Base-by-base conservation (phyloP, 305 asterid genomes). In the Solanum hybrid region DNA sequence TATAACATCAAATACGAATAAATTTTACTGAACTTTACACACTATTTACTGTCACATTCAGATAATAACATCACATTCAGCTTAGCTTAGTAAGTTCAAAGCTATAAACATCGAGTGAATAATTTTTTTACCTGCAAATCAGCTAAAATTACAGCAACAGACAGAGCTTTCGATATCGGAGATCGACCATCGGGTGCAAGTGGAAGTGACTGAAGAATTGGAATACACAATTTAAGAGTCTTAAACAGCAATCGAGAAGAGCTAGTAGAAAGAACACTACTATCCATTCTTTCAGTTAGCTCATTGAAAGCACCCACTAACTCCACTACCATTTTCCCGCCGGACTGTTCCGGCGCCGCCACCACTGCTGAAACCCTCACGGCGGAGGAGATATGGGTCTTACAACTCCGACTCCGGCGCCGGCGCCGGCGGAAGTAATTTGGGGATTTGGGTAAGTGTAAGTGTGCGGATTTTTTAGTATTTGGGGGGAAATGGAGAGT, bases 321-420 rank as follows among this genome's bases (percentile, higher is more conserved):
- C 90, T 97, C 98, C 88, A 95, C 98, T 84, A 96, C 98, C 98
- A 96, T 95, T 94, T 95, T 96, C 68, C 98, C 98, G 22, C 99
- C 99, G 4, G 97, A 94, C 20, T 96, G 97, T 91, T 95, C 97
- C 84, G 92, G 93, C n/a, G 78, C 29, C 33, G 13, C 88, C 88
- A 32, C 88, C 51, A 57, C 11, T 22, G 33, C 29, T 5, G 88
- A 20, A 17, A 51, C 78, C 2, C 33, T 11, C 33, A 22, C 39
- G 5, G 22, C 0, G 20, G 39, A 11, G 41, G 39, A 61, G 7
- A 51, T 84, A 4, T 31, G 7, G 17, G 27, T 13, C 61, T 7
- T 15, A 22, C 22, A 6, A 26, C 33, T 39, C 34, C 68, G 68
- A 65, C 0, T 65, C n/a, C 61, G 20, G 3, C 32, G 7, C 4